Percentiles rank a stretch among this genome's conserved stretches.
Evolutionary conservation across 2,329 filamentous ascomycete species (phyloP).

Genomic region (Bimuria novae-zelandiae): DNA sequence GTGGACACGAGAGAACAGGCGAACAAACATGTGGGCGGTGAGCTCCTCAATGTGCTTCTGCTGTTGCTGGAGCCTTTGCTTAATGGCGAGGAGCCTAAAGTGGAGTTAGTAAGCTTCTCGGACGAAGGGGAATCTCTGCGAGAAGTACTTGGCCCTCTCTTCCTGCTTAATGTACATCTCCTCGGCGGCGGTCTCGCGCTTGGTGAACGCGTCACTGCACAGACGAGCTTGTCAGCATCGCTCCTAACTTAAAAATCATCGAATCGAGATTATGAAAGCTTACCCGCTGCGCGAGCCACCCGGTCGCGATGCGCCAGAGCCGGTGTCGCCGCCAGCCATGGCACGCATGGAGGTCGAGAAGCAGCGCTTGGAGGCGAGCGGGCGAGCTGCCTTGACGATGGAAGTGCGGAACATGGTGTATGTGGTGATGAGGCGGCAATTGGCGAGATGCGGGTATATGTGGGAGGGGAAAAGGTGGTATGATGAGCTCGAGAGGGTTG

Average conservation of each 20-base stretch:
- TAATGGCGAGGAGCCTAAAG: conserved; percentile 69
- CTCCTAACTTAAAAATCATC: neutral
- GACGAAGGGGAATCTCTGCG: neutral
- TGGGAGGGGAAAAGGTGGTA: conserved; percentile 29
- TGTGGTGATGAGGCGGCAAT: conserved; percentile 9
- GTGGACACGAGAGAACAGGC: conserved; percentile 5
- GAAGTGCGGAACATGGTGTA: conserved; percentile 45
- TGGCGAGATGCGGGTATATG: conserved; percentile 20
- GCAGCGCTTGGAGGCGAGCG: conserved; percentile 43
- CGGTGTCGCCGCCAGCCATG: conserved; percentile 54
- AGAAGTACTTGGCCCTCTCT: conserved; percentile 78
- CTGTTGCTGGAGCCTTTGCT: conserved; percentile 72
- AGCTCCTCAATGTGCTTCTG: conserved; percentile 83
- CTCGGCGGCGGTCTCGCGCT: conserved; percentile 86
- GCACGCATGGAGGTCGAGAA: conserved; percentile 50
- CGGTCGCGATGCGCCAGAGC: conserved; percentile 48
- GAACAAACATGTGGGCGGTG: conserved; percentile 79
- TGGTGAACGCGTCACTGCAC: conserved; percentile 84
- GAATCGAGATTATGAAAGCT: conserved; percentile 10
- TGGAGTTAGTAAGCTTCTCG: conserved; percentile 25
- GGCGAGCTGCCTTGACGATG: conserved; percentile 47
- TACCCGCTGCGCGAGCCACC: conserved; percentile 46
- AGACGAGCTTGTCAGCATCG: conserved; percentile 13
- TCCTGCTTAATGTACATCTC: conserved; percentile 82
- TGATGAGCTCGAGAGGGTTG: conserved; percentile 21